phyloP scores from a whole-genome alignment of 225 moss, liverwort and hornwort genomes.

The Marchantia polymorpha region DNA sequence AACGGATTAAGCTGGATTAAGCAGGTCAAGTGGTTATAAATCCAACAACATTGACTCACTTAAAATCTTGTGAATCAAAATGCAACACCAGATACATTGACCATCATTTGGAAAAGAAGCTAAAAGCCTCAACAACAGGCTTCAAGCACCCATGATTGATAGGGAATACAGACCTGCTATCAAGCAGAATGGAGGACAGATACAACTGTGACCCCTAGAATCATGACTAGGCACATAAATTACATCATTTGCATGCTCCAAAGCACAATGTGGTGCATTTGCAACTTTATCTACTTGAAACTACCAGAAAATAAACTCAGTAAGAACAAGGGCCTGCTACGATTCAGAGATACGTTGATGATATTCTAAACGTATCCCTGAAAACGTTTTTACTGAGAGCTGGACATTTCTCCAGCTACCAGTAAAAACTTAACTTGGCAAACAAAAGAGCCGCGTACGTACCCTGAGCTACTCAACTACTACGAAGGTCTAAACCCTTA shows the following conservation, averaged over 20 bases:
- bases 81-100: no score
- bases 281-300: background rate
- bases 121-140: background rate
- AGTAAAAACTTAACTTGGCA: background rate
- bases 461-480: no score
- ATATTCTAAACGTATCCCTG: background rate
- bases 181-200: slow-evolving; percentile 4
- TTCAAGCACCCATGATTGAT: background rate
- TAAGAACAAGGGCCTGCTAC: background rate
- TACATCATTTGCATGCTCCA: slow-evolving; percentile 1
- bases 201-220: background rate
- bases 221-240: background rate
- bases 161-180: background rate
- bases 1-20: no score
- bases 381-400: background rate
- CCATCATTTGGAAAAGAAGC: background rate
- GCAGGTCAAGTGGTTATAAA: no score
- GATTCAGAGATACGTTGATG: background rate
- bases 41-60: no score
- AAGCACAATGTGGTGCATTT: background rate
- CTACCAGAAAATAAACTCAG: background rate
- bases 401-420: background rate
- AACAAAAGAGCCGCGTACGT: no score
- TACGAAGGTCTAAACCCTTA: background rate
- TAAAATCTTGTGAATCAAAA: no score